These are phyloP conservation scores for Populus hybrid DNA, from an alignment of 441 rosid species.

Conservation along the genomic window DNA sequence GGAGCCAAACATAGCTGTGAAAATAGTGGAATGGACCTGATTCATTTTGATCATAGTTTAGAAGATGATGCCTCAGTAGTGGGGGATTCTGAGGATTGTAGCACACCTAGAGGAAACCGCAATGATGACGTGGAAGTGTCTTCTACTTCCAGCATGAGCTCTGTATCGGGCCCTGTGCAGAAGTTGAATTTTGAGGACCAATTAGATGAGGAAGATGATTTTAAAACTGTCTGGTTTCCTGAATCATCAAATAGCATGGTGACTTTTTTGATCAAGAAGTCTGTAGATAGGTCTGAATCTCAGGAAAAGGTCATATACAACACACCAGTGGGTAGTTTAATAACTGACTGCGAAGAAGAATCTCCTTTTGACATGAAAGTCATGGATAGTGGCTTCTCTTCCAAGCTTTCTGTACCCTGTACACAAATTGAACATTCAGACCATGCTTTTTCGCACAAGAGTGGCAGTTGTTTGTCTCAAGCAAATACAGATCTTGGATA, in stretches of 20 bases:
- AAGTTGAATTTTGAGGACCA: constrained; percentile 22
- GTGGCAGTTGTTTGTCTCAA: constrained; percentile 9
- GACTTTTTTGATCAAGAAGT: background rate
- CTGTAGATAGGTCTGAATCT: background rate
- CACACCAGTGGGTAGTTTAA: background rate
- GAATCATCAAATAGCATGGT: background rate
- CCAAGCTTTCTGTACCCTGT: constrained; percentile 2
- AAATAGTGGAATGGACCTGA: background rate
- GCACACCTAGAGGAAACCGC: background rate
- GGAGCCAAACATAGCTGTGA: background rate
- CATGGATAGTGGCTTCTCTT: constrained; percentile 6
- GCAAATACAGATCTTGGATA: constrained; percentile 1
- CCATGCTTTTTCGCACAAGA: background rate
- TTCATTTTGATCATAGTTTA: constrained; percentile 3
- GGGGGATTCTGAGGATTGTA: constrained; percentile 14
- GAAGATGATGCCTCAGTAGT: constrained; percentile 13
- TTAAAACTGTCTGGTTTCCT: background rate
- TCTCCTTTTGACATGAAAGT: constrained; percentile 2
- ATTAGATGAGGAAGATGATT: constrained; percentile 9
- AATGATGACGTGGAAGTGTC: constrained; percentile 16
- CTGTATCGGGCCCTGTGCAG: constrained; percentile 10
- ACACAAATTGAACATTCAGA: constrained; percentile 1
- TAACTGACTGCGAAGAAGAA: constrained; percentile 2
- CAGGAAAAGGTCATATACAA: background rate
- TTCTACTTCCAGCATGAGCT: constrained; percentile 18